Base-by-base conservation (phyloP, 176 grass and related monocot genomes). In the Eleusine coracana region DNA sequence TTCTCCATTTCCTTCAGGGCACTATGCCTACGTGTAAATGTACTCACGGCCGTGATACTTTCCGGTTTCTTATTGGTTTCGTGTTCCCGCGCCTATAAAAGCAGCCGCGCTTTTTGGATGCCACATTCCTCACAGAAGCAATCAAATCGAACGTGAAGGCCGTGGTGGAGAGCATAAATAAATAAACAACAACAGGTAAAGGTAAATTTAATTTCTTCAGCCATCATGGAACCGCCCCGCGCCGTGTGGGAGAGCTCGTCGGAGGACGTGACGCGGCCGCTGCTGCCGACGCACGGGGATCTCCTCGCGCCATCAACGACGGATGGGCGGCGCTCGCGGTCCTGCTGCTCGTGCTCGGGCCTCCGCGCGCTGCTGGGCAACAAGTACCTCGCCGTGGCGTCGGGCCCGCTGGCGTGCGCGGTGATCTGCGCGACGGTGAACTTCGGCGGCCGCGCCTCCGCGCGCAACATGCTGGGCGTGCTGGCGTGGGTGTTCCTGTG, bases 401-500 rank as follows among this genome's bases (percentile, higher is more conserved):
- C 85, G 12, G 96, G 96, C 0, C 96, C 96, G 31, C 3, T 50
- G 44, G 87, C 87, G 62, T 88, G 91, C 76, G 71, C 58, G 79
- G 38, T 85, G 7, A 59, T 96, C 50, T 87, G 77, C 64, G 39
- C 75, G 10, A 55, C 82, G 6, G 79, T 81, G 2, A 84, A 97
- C 69, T 81, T 93, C 71, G 80, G 86, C 67, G 89, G 76, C 9
- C 81, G 52, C 58, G 34, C 42, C 14, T 51, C 80, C 16, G 88
- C 87, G 56, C 87, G 96, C 46, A 98, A 96, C 90, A 98, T 98
- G 96, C 87, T 97, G 7, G 94, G 80, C 3, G 94, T 87, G 41
- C 88, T 97, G 16, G 90, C 88, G 1, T 93, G 96, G 96, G 87
- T 98, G n/a, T 98, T 95, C 82, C 39, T 95, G 7, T 98, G 96